Base-by-base conservation (phyloP, 345 rosid genomes). In the Brassica cretica region DNA sequence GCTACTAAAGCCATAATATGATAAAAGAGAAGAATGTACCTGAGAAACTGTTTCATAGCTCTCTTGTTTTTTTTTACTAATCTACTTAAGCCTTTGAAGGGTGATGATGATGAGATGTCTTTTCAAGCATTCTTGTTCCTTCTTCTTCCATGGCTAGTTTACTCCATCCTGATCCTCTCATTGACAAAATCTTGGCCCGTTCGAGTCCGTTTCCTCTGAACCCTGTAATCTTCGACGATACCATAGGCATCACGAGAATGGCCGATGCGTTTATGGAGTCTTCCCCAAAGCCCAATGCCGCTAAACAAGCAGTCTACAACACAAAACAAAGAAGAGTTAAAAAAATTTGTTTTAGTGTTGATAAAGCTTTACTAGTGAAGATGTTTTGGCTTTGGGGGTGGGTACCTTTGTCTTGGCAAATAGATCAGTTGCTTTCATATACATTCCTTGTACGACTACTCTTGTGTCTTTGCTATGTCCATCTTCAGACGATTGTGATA, bases 261-360 rank as follows among this genome's bases (percentile, higher is more conserved):
- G 99, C 98, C 4, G 99, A 92, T 73, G 99, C 98, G n/a, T 89
- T 93, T 66, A 95, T 93, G 0, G 99, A 87, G 73, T 93, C 99
- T 70, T 93, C 99, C 0, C 91, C 91, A 16, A 93, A 85, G 64
- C 98, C 96, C 35, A 92, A 84, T 5, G 92, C 85, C 9, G 89
- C 72, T 8, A 90, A 83, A 66, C 89, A 90, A 61, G 91, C 92
- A 81, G 82, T 80, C 99, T 95, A 90, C 88, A 81, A 82, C 73
- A 73, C 27, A 70, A n/a, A 8, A 70, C 3, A 72, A 33, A 4
- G 29, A 18, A 51, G 12, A 72, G 30, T 32, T 6, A 3, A 55
- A 37, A 55, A 37, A 39, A 12, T 35, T 69, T 39, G 74, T 46
- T 65, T 46, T n/a, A 33, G 10, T 51, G 53, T 55, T 56, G 33